Conservation (phyloP, 805 yeast species). For the Lipomyces oligophaga region DNA sequence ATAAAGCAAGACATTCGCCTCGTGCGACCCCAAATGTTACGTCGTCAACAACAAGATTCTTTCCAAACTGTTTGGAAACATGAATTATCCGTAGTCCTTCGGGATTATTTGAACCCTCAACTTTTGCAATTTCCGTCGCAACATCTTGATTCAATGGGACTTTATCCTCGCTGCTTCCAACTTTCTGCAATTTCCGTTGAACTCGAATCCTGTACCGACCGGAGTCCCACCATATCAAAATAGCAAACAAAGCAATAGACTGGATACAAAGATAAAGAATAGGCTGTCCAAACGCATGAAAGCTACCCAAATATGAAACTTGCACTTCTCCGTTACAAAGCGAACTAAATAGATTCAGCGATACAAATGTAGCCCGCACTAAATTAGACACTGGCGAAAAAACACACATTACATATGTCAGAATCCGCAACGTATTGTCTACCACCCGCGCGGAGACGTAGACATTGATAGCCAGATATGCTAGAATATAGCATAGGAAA, state of each 20-base stretch:
- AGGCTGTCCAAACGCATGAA: conserved; percentile 37
- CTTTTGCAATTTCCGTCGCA: conserved; percentile 26
- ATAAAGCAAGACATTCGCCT: conserved; percentile 38
- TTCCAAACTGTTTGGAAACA: conserved; percentile 32
- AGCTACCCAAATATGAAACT: conserved; percentile 31
- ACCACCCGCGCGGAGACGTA: conserved; percentile 33
- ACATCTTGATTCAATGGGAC: conserved; percentile 27
- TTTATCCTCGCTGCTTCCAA: conserved; percentile 21
- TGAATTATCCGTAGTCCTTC: conserved; percentile 34
- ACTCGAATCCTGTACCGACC: conserved; percentile 32
- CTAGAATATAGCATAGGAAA: conserved; percentile 36
- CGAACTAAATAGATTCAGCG: conserved; percentile 36
- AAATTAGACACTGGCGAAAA: conserved; percentile 35
- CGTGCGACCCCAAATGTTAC: conserved; percentile 36
- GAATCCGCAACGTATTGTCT: conserved; percentile 25
- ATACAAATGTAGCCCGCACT: conserved; percentile 34
- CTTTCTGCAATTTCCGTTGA: conserved; percentile 25
- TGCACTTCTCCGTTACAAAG: conserved; percentile 29
- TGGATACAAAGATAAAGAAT: conserved; percentile 36
- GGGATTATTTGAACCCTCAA: conserved; percentile 22
- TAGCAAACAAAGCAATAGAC: conserved; percentile 26
- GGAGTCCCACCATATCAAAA: conserved; percentile 37
- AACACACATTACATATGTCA: conserved; percentile 33
- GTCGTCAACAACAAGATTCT: conserved; percentile 34
- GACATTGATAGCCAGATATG: conserved; percentile 32